Evolutionary conservation across 768 basidiomycete genomes (phyloP).

Genomic region (Leccinum boreale): DNA sequence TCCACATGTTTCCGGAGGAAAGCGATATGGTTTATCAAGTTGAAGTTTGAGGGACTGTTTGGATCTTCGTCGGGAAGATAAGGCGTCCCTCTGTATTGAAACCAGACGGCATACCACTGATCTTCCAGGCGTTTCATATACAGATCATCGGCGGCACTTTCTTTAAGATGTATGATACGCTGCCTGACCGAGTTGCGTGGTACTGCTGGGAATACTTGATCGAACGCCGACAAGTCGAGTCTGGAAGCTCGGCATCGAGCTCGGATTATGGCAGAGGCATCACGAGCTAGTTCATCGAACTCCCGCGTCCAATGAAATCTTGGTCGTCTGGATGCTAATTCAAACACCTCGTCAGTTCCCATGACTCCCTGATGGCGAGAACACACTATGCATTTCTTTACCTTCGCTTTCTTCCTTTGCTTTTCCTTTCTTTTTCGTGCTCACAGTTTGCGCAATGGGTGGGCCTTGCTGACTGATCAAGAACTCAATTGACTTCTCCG

Average conservation of each 20-base stretch:
- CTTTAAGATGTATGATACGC: slow-evolving; percentile 58
- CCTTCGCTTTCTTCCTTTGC: slow-evolving; percentile 30
- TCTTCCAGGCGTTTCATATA: slow-evolving; percentile 81
- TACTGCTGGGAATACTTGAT: slow-evolving; percentile 79
- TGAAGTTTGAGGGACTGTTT: slow-evolving; percentile 66
- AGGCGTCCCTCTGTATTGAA: slow-evolving; percentile 61
- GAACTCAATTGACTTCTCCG: slow-evolving; percentile 49
- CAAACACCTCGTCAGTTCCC: slow-evolving; percentile 1
- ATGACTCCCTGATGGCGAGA: background rate
- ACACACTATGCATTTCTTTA: slow-evolving; percentile 9
- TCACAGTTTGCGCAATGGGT: slow-evolving; percentile 30
- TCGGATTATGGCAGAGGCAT: slow-evolving; percentile 78
- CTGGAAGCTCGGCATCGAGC: slow-evolving; percentile 67
- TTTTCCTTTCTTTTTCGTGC: slow-evolving; percentile 35
- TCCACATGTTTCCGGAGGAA: slow-evolving; percentile 80
- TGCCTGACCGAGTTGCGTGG: slow-evolving; percentile 69
- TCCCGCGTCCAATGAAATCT: slow-evolving; percentile 83
- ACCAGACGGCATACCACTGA: slow-evolving; percentile 78
- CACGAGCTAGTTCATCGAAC: slow-evolving; percentile 85
- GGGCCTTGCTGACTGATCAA: slow-evolving; percentile 54
- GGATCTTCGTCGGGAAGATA: slow-evolving; percentile 71
- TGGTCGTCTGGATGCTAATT: slow-evolving; percentile 43
- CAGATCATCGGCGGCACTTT: slow-evolving; percentile 61
- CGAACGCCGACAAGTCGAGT: slow-evolving; percentile 69
- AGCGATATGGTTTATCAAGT: slow-evolving; percentile 75